A percentile compares a stretch with the other conserved stretches of the same genome.
Conservation (phyloP, 2,329 filamentous ascomycete species). For the Aspergillus caelatus region DNA sequence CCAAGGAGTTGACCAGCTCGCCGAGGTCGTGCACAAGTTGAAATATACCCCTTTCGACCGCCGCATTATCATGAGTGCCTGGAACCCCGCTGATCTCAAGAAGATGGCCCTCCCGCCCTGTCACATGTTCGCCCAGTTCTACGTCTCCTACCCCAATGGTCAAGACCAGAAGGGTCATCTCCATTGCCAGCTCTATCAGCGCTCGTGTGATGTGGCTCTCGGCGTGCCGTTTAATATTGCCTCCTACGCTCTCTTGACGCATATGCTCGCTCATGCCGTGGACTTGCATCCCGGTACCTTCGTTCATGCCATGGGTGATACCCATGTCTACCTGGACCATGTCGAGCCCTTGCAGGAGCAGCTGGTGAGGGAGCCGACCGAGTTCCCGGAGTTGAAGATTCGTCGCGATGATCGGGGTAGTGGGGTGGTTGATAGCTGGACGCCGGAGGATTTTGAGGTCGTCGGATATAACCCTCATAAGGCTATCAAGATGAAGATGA, state of each 20-base stretch:
- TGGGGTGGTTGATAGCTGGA: slow-evolving; percentile 94
- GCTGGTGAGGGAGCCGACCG: slow-evolving; percentile 74
- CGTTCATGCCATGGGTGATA: slow-evolving; percentile 95
- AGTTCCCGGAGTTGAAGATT: slow-evolving; percentile 80
- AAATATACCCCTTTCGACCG: slow-evolving; percentile 83
- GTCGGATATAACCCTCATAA: slow-evolving; percentile 90
- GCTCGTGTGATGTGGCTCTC: slow-evolving; percentile 94
- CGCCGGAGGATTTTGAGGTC: slow-evolving; percentile 82
- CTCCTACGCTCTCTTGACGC: slow-evolving; percentile 87
- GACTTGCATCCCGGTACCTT: slow-evolving; percentile 82
- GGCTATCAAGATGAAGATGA: slow-evolving; percentile 98
- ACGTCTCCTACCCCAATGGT: slow-evolving; percentile 71
- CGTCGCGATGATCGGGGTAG: slow-evolving; percentile 67
- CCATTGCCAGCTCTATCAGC: slow-evolving; percentile 88
- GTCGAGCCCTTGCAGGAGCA: slow-evolving; percentile 83
- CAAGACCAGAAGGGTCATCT: slow-evolving; percentile 64
- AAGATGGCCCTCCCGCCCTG: slow-evolving; percentile 93
- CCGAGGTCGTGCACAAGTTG: slow-evolving; percentile 85
- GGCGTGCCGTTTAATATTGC: slow-evolving; percentile 98
- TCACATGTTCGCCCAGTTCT: slow-evolving; percentile 98
- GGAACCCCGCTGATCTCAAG: slow-evolving; percentile 85
- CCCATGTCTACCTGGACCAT: slow-evolving; percentile 95
- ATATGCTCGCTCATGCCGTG: slow-evolving; percentile 90
- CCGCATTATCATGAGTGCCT: slow-evolving; percentile 85
- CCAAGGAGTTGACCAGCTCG: slow-evolving; percentile 89